phyloP scores from a whole-genome alignment of 225 moss, liverwort and hornwort species.

The Pseudoscleropodium purum region DNA sequence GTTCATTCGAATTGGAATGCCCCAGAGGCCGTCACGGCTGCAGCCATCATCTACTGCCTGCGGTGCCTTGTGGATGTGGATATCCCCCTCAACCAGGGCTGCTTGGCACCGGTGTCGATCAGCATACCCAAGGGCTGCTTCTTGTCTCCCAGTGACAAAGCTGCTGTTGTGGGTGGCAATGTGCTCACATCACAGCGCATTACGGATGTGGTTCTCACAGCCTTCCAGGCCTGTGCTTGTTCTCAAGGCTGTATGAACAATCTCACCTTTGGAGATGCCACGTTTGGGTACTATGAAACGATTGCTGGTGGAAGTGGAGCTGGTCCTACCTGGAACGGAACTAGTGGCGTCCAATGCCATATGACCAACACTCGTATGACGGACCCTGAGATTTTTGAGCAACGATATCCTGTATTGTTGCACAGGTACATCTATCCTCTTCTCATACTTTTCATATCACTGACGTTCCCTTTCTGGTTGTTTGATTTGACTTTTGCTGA shows the following conservation, averaged over 20 bases:
- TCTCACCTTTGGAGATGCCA: constrained; percentile 88
- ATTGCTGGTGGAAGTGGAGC: constrained; percentile 97
- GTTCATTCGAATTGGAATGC: constrained; percentile 98
- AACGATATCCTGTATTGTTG: constrained; percentile 78
- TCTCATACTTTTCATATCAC: background rate
- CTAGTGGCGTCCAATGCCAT: constrained; percentile 92
- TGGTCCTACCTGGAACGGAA: constrained; percentile 89
- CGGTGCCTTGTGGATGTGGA: constrained; percentile 96
- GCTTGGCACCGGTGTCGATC: constrained; percentile 91
- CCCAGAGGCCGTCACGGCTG: constrained; percentile 94
- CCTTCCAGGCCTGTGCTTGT: constrained; percentile 95
- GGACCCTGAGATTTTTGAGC: constrained; percentile 97
- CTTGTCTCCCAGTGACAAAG: constrained; percentile 90
- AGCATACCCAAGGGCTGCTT: constrained; percentile 71
- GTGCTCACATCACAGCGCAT: constrained; percentile 96
- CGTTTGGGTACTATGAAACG: constrained; percentile 96
- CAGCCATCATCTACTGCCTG: constrained; percentile 96
- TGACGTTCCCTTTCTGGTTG: background rate
- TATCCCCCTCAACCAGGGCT: constrained; percentile 97
- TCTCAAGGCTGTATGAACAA: constrained; percentile 99
- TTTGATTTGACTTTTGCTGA: background rate
- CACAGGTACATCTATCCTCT: constrained; percentile 18
- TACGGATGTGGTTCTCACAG: constrained; percentile 88
- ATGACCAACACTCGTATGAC: constrained; percentile 99
- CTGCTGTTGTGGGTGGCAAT: constrained; percentile 97